phyloP scores from a whole-genome alignment of 331 rosid species.

The Pyrus hybrid region DNA sequence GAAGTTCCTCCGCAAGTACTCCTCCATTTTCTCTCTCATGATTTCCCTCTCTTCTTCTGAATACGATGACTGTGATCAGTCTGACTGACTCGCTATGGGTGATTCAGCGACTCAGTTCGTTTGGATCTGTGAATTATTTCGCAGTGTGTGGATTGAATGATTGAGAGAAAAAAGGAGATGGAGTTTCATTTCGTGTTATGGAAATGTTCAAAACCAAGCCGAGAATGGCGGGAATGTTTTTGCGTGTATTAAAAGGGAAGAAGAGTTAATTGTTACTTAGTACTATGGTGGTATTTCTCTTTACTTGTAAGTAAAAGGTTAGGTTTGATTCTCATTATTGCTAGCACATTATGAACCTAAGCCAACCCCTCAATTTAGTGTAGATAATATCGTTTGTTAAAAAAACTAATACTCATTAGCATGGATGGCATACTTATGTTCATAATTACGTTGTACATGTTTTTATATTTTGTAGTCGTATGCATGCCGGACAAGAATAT shows the following conservation, averaged over 20 bases:
- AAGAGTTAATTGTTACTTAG: too few relatives aligned
- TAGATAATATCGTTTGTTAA: too few relatives aligned
- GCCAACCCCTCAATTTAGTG: too few relatives aligned
- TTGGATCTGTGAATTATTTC: neutral
- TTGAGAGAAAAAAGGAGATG: neutral
- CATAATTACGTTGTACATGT: too few relatives aligned
- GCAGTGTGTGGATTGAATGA: neutral
- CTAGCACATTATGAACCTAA: too few relatives aligned
- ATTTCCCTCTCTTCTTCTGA: neutral
- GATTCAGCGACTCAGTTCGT: neutral
- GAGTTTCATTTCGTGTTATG: neutral
- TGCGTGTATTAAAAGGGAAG: neutral
- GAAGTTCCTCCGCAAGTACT: constrained; percentile 64
- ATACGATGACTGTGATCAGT: neutral
- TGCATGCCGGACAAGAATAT: too few relatives aligned
- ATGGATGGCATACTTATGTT: too few relatives aligned
- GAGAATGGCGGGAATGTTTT: neutral
- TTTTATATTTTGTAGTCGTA: too few relatives aligned
- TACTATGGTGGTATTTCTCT: too few relatives aligned
- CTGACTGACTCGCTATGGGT: neutral
- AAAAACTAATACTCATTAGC: too few relatives aligned
- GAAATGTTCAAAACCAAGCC: neutral
- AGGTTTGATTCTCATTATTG: too few relatives aligned
- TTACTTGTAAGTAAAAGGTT: too few relatives aligned
- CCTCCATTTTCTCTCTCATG: constrained; percentile 40